Base-by-base conservation (phyloP, 1,284 basidiomycete species). In the Wolfiporia cocos region DNA sequence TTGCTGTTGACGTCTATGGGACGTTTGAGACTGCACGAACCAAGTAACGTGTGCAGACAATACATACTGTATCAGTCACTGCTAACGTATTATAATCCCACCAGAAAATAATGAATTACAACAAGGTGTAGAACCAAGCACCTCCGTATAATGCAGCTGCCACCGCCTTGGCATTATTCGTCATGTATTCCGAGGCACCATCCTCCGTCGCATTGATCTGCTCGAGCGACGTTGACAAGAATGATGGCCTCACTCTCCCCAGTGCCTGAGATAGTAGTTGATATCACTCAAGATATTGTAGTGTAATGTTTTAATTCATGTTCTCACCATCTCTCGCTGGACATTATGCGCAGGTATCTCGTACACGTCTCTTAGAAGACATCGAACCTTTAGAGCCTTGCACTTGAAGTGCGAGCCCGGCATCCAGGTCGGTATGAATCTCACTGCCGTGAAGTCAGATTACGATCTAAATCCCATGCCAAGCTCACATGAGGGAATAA, bases 291-390 rank as follows among this genome's bases (percentile, higher is more conserved):
- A 4, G n/a, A n/a, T 4, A 3, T 3, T 11, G 23, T 4, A 23
- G 10, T 11, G 5, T 4, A 7, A n/a, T n/a, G n/a, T n/a, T n/a
- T n/a, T n/a, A 15, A 6, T 12, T 3, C 5, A 23, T 15, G 15
- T 60, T 34, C 41, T n/a, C 35, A 56, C 56, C 45, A 56, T 52
- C 31, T 32, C 32, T 28, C 48, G 24, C 37, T 52, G 52, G 5
- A 57, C 52, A 42, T 47, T 51, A 3, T 53, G 39, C 32, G 49
- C 56, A 5, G 55, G 57, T 29, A 34, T 38, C 37, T 57, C 43
- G 14, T 53, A 21, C 45, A 57, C 49, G 6, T 42, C 36, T 19
- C 35, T 39, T 4, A 36, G 44, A 17, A 41, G 19, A 9, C 34
- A 21, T n/a, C 43, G 36, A 23, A 45, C 49, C 22, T 45, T 28